Base-by-base conservation (phyloP, 306 rosid genomes). In the Lathyrus sativus region DNA sequence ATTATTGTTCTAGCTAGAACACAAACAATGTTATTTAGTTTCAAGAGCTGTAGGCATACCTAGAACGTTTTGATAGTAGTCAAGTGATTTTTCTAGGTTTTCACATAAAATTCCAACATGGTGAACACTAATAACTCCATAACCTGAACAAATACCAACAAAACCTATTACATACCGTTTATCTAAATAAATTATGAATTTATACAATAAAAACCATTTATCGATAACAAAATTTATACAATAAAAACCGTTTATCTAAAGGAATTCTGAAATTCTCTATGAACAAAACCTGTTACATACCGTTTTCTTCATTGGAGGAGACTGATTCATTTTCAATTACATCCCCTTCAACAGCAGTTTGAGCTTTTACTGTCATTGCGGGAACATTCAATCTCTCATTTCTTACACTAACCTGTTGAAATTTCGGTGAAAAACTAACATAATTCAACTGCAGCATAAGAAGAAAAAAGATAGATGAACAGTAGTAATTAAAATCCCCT, bases 51-150 rank as follows among this genome's bases (percentile, higher is more conserved):
- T 19, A 19, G 22, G 22, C 22, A 19, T 19, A 19, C 99, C 96
- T 14, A 93, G 80, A 74, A 93, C 42, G 65, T 90, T 90, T 83
- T 90, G 95, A 69, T 93, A 93, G 73, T 88, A 93, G 61, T 81
- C 75, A 15, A 93, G 90, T 0, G 97, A 90, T 68, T 84, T 88
- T 81, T 93, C 98, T 5, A 93, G 86, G 76, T 73, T 88, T 63
- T 88, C 90, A 39, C 96, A 92, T 74, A 92, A 62, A 45, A 92
- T 54, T 74, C 98, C 96, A 49, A 93, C 97, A 69, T 93, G 99
- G 89, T 93, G 99, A 56, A 93, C 70, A 54, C 79, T 64, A 66
- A 86, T 95, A 9, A 87, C 86, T n/a, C 97, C 97, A 73, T 82
- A 88, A 84, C 88, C 97, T 90, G 87, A 70, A 65, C 38, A 65